Percentiles rank a stretch among this genome's conserved stretches.
These are phyloP conservation scores for Globisporangium rhizosaccharum DNA, from an alignment of 352 stramenopile genomes.

Conservation along the genomic window DNA sequence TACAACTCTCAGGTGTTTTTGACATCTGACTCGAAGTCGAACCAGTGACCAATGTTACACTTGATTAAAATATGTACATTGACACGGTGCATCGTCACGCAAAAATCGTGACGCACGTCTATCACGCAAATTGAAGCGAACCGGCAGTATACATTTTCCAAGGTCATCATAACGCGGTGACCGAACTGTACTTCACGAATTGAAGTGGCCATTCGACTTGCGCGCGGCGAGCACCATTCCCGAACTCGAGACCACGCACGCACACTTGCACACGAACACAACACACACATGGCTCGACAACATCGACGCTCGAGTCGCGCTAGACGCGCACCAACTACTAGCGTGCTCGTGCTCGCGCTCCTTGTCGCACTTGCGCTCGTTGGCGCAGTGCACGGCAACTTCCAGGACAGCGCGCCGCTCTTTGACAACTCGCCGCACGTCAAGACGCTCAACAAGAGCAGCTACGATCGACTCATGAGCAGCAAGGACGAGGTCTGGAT, in stretches of 20 bases:
- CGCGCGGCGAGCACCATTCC: too few species aligned
- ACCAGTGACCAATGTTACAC: too few species aligned
- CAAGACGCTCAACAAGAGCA: slow-evolving; percentile 24
- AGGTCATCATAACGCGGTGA: too few species aligned
- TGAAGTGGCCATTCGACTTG: too few species aligned
- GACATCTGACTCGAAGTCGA: too few species aligned
- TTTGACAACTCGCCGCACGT: slow-evolving; percentile 69
- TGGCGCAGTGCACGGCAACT: slow-evolving; percentile 2
- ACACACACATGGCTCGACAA: background rate
- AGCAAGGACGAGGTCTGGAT: slow-evolving; percentile 56
- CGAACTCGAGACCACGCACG: too few species aligned
- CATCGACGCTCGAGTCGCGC: background rate
- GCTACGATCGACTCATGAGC: slow-evolving; percentile 36
- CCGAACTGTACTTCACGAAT: too few species aligned
- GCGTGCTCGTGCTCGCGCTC: background rate
- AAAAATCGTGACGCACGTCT: background rate
- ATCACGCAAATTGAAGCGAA: background rate
- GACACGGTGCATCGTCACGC: too few species aligned
- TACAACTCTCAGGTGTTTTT: too few species aligned
- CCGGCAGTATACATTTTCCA: too few species aligned
- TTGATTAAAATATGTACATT: too few species aligned
- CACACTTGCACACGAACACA: background rate
- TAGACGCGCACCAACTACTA: background rate
- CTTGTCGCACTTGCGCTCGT: background rate
- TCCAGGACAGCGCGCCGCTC: slow-evolving; percentile 46